Conservation (phyloP, 805 yeast genomes). For the Scheffersomyces spartinae region DNA sequence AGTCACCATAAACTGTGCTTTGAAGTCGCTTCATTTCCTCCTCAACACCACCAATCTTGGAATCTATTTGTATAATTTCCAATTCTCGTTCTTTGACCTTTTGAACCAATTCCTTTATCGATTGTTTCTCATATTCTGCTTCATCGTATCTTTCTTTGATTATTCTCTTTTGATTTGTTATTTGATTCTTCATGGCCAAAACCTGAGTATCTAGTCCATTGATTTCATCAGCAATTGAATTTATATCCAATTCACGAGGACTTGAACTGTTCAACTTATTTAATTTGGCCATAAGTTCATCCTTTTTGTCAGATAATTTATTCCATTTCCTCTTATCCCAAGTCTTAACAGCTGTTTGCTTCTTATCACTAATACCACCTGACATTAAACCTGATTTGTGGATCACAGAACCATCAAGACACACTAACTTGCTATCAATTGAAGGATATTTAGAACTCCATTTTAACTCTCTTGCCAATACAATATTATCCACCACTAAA, state of each 20-base stretch:
- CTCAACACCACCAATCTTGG: conserved; percentile 3
- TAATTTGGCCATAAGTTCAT: conserved; percentile 39
- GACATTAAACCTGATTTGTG: conserved; percentile 87
- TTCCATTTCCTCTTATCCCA: conserved; percentile 70
- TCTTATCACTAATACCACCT: conserved; percentile 59
- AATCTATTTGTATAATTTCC: conserved; percentile 6
- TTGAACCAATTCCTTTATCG: conserved; percentile 10
- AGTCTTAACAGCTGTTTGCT: conserved; percentile 25
- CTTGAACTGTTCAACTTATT: conserved; percentile 33
- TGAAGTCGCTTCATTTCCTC: conserved; percentile 22
- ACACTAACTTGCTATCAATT: conserved; percentile 55
- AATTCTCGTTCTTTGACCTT: conserved; percentile 8
- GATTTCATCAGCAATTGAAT: conserved; percentile 45
- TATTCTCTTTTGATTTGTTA: conserved; percentile 16
- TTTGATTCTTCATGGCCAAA: conserved; percentile 3
- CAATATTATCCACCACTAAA: conserved; percentile 61
- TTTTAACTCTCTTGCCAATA: conserved; percentile 57
- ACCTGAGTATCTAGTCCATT: conserved; percentile 16
- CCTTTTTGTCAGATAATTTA: conserved; percentile 38
- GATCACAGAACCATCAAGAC: conserved; percentile 76
- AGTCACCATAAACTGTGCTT: conserved; percentile 33
- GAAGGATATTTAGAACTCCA: conserved; percentile 38
- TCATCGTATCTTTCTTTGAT: conserved; percentile 38
- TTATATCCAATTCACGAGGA: conserved; percentile 46
- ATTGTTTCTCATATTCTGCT: conserved; percentile 33